These are phyloP conservation scores for Kingdonia uniflora DNA, from an alignment of 164 flowering plant species.

Conservation along the genomic window DNA sequence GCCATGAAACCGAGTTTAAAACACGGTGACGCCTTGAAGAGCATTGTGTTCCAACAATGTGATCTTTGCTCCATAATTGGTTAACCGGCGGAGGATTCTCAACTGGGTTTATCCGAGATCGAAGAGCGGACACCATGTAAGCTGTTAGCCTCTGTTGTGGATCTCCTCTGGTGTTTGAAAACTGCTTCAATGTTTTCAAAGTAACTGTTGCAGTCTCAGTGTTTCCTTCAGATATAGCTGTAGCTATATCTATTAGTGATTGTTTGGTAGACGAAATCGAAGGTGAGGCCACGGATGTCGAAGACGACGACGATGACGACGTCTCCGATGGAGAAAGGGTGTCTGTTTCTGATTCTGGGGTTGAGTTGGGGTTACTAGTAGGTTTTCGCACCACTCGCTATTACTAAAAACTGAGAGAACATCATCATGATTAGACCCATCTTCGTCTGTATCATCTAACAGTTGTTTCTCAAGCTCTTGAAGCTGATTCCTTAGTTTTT, in stretches of 20 bases:
- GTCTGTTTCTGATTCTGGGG: conserved; percentile 11
- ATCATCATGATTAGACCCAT: conserved; percentile 12
- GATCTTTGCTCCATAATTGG: conserved; percentile 36
- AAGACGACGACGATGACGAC: conserved; percentile 4
- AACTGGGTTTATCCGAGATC: conserved; percentile 29
- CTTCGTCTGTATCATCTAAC: conserved; percentile 48
- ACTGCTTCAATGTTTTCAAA: conserved; percentile 35
- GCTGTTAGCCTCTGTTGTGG: conserved; percentile 52
- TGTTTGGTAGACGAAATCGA: conserved; percentile 31
- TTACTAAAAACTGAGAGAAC: conserved; percentile 42
- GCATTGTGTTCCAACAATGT: conserved; percentile 31
- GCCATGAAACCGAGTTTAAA: conserved; percentile 75
- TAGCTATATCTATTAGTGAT: conserved; percentile 51
- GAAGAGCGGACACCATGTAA: conserved; percentile 40
- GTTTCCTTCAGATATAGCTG: conserved; percentile 56
- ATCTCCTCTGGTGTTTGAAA: conserved; percentile 27
- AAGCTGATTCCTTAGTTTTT: conserved; percentile 47
- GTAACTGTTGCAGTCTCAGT: conserved; percentile 38
- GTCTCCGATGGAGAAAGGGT: conserved; percentile 4
- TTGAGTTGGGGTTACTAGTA: conserved; percentile 42
- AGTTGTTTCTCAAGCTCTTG: conserved; percentile 71
- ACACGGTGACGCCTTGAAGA: conserved; percentile 59
- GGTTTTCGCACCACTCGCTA: conserved; percentile 82
- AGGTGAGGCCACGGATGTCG: conserved; percentile 22
- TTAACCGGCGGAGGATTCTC: conserved; percentile 23